phyloP scores from a whole-genome alignment of 2,329 filamentous ascomycete genomes.

The Cladophialophora immunda region DNA sequence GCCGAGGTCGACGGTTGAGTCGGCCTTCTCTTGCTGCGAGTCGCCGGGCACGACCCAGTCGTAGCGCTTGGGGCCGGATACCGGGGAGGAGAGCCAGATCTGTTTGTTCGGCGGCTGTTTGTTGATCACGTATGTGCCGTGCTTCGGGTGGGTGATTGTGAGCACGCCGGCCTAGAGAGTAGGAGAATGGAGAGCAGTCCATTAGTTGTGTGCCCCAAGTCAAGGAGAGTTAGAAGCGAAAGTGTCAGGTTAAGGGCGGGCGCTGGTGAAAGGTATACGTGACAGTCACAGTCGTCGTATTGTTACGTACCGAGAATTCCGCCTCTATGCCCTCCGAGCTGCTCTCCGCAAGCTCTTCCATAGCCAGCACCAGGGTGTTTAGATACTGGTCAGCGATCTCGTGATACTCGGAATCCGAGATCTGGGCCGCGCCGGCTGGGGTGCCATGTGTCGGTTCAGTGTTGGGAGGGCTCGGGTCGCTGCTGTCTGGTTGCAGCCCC shows the following conservation, averaged over 20 bases:
- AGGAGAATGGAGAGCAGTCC: background rate
- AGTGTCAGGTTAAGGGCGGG: background rate
- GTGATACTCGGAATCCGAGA: conserved; percentile 78
- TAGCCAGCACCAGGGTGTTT: conserved; percentile 62
- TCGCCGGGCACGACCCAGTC: conserved; percentile 83
- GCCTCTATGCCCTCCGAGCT: conserved; percentile 78
- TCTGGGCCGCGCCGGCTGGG: conserved; percentile 61
- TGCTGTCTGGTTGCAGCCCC: conserved; percentile 68
- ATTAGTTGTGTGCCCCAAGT: background rate
- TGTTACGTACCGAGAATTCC: conserved; percentile 77
- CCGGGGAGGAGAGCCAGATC: conserved; percentile 94
- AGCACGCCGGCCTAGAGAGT: conserved; percentile 79
- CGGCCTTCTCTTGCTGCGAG: conserved; percentile 80
- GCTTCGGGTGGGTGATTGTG: conserved; percentile 71
- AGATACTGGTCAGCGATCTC: conserved; percentile 79
- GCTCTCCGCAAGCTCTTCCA: conserved; percentile 78
- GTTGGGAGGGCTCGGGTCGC: conserved; percentile 59
- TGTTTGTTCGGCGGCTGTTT: conserved; percentile 98
- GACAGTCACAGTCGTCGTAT: background rate
- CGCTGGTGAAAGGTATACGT: background rate
- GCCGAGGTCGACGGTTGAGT: conserved; percentile 60
- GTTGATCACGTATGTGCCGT: conserved; percentile 91
- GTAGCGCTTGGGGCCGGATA: conserved; percentile 91
- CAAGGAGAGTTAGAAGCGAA: background rate
- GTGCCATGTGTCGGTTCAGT: conserved; percentile 52